Evolutionary conservation across 148 eudicot species (phyloP).

Genomic region (Vaccinium myrtillus): DNA sequence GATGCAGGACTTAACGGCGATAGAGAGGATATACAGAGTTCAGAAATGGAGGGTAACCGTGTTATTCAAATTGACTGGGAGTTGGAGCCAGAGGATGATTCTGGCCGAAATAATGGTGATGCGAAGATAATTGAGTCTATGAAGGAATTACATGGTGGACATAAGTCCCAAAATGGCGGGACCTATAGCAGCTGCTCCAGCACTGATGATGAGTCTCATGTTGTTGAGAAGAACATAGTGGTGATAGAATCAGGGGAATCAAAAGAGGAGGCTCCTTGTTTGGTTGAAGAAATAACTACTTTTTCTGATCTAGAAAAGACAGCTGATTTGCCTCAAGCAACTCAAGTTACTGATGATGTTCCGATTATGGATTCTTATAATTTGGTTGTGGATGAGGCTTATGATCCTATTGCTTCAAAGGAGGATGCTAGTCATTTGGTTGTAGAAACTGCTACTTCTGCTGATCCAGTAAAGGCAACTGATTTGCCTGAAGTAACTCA

Average conservation of each 20-base stretch:
- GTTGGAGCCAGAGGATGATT: constrained; percentile 32
- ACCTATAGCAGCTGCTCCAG: constrained; percentile 28
- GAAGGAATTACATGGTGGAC: constrained; percentile 17
- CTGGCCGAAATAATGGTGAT: constrained; percentile 22
- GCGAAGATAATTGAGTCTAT: constrained; percentile 22
- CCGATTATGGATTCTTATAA: constrained; percentile 5
- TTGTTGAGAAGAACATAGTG: constrained; percentile 30
- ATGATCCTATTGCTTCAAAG: background rate
- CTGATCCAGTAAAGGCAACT: constrained; percentile 41
- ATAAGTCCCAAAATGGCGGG: background rate
- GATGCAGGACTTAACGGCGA: constrained; percentile 6
- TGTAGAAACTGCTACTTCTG: constrained; percentile 17
- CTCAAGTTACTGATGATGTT: constrained; percentile 27
- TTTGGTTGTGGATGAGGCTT: constrained; percentile 15
- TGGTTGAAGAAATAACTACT: constrained; percentile 14
- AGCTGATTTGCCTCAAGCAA: constrained; percentile 22
- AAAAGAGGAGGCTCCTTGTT: constrained; percentile 13
- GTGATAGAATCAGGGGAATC: constrained; percentile 26
- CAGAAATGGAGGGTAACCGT: constrained; percentile 25
- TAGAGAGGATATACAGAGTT: constrained; percentile 23
- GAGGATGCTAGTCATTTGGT: constrained; percentile 8
- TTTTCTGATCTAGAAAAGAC: constrained; percentile 39
- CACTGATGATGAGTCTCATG: constrained; percentile 36
- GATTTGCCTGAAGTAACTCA: constrained; percentile 24
- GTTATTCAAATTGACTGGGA: constrained; percentile 27